Base-by-base conservation (phyloP, 257 asterid species). In the Cordia subcordata region DNA sequence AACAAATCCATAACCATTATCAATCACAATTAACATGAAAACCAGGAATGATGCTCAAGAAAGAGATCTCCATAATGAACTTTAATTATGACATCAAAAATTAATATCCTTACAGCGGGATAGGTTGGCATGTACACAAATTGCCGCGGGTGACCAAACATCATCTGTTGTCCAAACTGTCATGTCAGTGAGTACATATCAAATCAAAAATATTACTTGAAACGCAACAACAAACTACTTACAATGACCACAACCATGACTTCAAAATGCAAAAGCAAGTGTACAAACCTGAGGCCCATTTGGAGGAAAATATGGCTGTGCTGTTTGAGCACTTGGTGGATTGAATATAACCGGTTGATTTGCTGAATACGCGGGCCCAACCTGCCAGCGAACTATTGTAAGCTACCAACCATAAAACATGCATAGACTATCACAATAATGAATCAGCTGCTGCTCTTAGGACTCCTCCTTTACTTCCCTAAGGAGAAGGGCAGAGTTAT, bases 141-240 rank as follows among this genome's bases (percentile, higher is more conserved):
- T 40, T 93, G 96, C 72, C 87, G 88, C 68, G 83, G 95, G 66
- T 93, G 99, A 64, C 99, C 90, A 50, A 87, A 71, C 58, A 89
- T 80, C 96, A 93, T 85, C 68, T 86, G 97, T 27, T 27, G 35
- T 27, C 35, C 35, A 27, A 27, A 27, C 6, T 27, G 35, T 27
- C 6, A 27, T 27, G 35, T 27, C 35, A 27, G 35, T 27, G 4
- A 6, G 6, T 27, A 27, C 35, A 27, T 1, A 27, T 27, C 35
- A 27, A 27, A 27, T 3, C 35, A 27, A 27, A 27, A 27, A 27
- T 27, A 6, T 27, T 27, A 3, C 3, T 27, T 3, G 3, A 27
- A 27, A 27, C n/a, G n/a, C n/a, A 27, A 27, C 3, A 27, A 27
- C 3, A 27, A 27, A 27, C 6, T 27, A 6, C n/a, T n/a, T 27